Evolutionary conservation across 2,329 filamentous ascomycete species (phyloP), one percentile per base, ranked within the genome.

Genomic region (Colletotrichum echinochloae): DNA sequence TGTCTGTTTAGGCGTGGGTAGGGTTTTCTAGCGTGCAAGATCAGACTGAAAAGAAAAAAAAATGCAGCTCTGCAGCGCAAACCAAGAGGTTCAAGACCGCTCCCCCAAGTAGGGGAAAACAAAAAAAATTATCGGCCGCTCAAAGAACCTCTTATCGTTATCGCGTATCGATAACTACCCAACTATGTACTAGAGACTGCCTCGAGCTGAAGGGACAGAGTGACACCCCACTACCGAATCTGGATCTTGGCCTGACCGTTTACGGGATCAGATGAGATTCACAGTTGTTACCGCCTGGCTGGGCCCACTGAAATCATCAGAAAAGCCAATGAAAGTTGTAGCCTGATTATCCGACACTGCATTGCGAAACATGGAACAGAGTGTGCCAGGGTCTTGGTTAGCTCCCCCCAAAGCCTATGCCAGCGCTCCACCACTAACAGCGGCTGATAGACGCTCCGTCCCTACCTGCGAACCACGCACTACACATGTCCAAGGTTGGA

Each of bases 151-250:
- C 52, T 69, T 65, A 72, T 71, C 72, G 51, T 52, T 70, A 61
- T 73, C 72, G 46, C 5, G 11, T 72, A 73, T 73, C 72, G 72
- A 73, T 73, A 73, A 69, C n/a, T 73, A 73, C 66, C n/a, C 1
- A 55, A 49, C 30, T 62, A 35, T 23, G 48, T 49, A 35, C n/a
- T n/a, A n/a, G n/a, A 39, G 30, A 49, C n/a, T 26, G 6, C 16
- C 46, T 39, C 5, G 26, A 65, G 28, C 33, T 57, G 26, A 70
- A 49, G 44, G 20, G 30, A 64, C 30, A 55, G 20, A 55, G 52
- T 55, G 30, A 55, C 33, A 55, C 51, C 66, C 64, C 56, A 55
- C 66, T 51, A 60, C 33, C 23, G 33, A 54, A 55, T 30, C 46
- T 60, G 59, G 37, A 30, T 69, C 65, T 60, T 16, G 28, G 26